Conservation (phyloP, 257 asterid species). For the Echium plantagineum region DNA sequence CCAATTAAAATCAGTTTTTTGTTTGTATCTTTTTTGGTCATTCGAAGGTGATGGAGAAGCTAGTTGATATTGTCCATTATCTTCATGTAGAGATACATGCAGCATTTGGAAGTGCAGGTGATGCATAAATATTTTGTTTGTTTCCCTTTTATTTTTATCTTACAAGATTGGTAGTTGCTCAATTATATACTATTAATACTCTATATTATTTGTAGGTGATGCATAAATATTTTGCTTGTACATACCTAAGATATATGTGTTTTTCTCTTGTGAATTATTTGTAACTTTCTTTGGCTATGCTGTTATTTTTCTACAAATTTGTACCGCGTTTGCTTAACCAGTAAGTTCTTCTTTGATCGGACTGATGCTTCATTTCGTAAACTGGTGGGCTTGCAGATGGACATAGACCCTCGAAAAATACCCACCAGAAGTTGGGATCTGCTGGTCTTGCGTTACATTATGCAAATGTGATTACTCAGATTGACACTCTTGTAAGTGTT, state of each 20-base stretch:
- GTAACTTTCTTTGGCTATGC: no score
- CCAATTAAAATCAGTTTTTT: conserved; percentile 2
- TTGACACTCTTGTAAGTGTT: conserved; percentile 71
- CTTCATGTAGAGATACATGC: conserved; percentile 73
- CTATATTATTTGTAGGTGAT: no score
- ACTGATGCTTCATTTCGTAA: not conserved
- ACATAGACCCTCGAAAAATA: conserved; percentile 34
- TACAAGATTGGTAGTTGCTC: not conserved
- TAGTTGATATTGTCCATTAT: conserved; percentile 78
- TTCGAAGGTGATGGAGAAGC: conserved; percentile 84
- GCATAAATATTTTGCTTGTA: conserved; percentile 24
- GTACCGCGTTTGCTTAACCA: no score
- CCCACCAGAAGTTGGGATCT: conserved; percentile 62
- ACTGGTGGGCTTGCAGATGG: conserved; percentile 36
- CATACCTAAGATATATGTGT: not conserved
- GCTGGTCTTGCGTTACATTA: conserved; percentile 95
- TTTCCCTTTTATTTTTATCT: not conserved
- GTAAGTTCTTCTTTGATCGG: not conserved
- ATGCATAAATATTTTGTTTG: conserved; percentile 13
- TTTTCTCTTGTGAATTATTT: no score
- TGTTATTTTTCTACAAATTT: no score
- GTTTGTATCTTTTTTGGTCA: conserved; percentile 11
- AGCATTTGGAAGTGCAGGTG: conserved; percentile 79
- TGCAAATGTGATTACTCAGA: conserved; percentile 86
- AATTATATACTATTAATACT: no score